phyloP scores from a whole-genome alignment of 495 filamentous ascomycete species.

The Peziza echinospora region DNA sequence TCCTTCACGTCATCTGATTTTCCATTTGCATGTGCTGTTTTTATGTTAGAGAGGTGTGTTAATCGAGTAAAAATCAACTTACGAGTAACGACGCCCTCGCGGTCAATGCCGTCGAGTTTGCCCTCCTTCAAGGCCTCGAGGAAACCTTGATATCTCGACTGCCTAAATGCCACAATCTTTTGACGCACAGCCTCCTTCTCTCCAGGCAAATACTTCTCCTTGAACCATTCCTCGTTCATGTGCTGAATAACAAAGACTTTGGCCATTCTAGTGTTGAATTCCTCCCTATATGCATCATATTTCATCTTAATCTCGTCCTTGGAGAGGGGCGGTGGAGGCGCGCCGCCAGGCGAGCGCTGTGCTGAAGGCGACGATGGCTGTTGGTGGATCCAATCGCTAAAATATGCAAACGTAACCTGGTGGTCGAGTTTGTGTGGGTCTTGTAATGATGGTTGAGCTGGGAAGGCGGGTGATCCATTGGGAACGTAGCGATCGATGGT shows the following conservation, averaged over 20 bases:
- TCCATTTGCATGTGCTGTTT: slow-evolving; percentile 4
- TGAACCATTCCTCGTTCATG: slow-evolving; percentile 93
- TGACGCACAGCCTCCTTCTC: slow-evolving; percentile 44
- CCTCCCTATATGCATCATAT: slow-evolving; percentile 87
- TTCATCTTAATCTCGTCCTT: slow-evolving; percentile 74
- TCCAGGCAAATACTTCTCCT: slow-evolving; percentile 76
- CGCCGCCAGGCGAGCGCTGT: slow-evolving; percentile 1
- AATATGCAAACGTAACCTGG: slow-evolving; percentile 91
- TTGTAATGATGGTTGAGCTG: slow-evolving; percentile 19
- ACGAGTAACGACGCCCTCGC: slow-evolving; percentile 38
- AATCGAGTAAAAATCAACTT: neutral
- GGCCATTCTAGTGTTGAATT: slow-evolving; percentile 78
- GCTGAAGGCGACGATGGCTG: slow-evolving; percentile 1
- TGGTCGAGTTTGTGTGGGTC: slow-evolving; percentile 72
- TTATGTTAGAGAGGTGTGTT: neutral
- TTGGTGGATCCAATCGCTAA: slow-evolving; percentile 63
- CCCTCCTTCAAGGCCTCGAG: slow-evolving; percentile 60
- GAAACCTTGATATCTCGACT: slow-evolving; percentile 59
- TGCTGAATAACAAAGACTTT: slow-evolving; percentile 71
- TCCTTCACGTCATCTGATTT: slow-evolving; percentile 93
- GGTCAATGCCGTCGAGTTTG: slow-evolving; percentile 76
- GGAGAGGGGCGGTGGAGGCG: neutral
- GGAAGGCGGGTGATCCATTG: slow-evolving; percentile 20
- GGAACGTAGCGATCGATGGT: slow-evolving; percentile 94
- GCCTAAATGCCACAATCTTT: slow-evolving; percentile 53